These are phyloP conservation scores for Ciborinia camelliae DNA, from an alignment of 2,329 filamentous ascomycete genomes.

Conservation along the genomic window DNA sequence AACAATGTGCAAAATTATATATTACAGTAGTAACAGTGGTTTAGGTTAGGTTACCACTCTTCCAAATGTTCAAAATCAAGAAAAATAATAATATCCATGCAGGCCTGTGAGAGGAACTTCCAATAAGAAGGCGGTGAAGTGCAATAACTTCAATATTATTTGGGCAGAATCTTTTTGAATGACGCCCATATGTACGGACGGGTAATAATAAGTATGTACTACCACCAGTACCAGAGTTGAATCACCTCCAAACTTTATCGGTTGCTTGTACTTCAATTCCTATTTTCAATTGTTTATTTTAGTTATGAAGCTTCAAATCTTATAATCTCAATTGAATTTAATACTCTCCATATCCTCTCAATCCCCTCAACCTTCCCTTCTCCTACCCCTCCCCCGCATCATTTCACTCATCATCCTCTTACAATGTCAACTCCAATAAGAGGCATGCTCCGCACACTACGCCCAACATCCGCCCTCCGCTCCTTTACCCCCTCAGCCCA, in stretches of 20 bases:
- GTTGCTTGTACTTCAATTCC: background rate
- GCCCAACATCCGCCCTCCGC: conserved; percentile 25
- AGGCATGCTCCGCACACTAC: conserved; percentile 28
- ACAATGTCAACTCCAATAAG: conserved; percentile 26
- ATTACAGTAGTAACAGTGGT: too few relatives aligned
- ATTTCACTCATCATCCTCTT: background rate
- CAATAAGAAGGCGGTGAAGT: conserved; percentile 4
- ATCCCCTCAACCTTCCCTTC: background rate
- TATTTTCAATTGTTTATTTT: background rate
- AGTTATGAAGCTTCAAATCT: background rate
- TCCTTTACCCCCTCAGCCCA: conserved; percentile 30
- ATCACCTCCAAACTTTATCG: background rate
- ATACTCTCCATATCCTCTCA: background rate
- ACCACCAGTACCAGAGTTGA: conserved; percentile 3
- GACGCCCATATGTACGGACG: background rate
- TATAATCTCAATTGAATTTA: background rate
- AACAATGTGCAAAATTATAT: background rate
- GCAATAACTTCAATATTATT: too few relatives aligned
- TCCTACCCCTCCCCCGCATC: background rate
- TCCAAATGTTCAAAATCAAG: conserved; percentile 11
- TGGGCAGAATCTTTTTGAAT: conserved; percentile 4
- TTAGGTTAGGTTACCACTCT: background rate
- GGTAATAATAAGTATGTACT: background rate
- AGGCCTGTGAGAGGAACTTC: too few relatives aligned
- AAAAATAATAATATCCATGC: too few relatives aligned